Percentiles rank a stretch among this genome's conserved stretches.
These are phyloP conservation scores for Talaromyces proteolyticus DNA, from an alignment of 495 filamentous ascomycete species.

Conservation along the genomic window DNA sequence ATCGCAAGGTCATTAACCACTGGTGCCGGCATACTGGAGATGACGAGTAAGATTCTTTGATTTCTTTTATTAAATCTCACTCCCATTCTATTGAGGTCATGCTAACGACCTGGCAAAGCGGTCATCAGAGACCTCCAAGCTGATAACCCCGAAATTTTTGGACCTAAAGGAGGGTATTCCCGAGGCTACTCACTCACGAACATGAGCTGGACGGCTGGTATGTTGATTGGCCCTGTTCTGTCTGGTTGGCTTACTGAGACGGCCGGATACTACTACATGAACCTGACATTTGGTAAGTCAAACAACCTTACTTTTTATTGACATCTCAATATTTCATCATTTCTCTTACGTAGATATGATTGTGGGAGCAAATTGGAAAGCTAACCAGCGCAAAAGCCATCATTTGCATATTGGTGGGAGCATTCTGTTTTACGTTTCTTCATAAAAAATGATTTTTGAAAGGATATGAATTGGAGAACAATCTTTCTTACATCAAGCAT, in stretches of 20 bases:
- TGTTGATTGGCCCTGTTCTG: slow-evolving; percentile 28
- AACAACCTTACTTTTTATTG: too few relatives aligned
- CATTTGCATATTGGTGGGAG: background rate
- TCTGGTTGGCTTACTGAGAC: slow-evolving; percentile 22
- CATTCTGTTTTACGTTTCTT: slow-evolving; percentile 1
- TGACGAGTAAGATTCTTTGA: slow-evolving; percentile 18
- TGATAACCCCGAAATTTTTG: slow-evolving; percentile 23
- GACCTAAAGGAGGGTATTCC: slow-evolving; percentile 29
- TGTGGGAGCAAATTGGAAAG: background rate
- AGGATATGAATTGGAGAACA: background rate
- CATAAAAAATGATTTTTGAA: background rate
- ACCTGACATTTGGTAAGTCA: slow-evolving; percentile 23
- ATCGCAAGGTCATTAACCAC: slow-evolving; percentile 16
- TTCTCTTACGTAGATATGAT: too few relatives aligned
- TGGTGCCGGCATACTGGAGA: slow-evolving; percentile 24
- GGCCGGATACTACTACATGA: slow-evolving; percentile 28
- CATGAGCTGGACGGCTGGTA: slow-evolving; percentile 27
- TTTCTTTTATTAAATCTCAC: too few relatives aligned
- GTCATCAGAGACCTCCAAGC: slow-evolving; percentile 20
- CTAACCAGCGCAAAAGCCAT: background rate
- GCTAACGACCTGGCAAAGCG: slow-evolving; percentile 6
- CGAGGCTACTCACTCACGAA: slow-evolving; percentile 28
- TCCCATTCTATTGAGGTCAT: background rate
- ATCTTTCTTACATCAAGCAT: too few relatives aligned
- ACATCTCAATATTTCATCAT: too few relatives aligned